Conservation (phyloP, 2,329 filamentous ascomycete genomes). For the Aspergillus pseudoviridinutans region DNA sequence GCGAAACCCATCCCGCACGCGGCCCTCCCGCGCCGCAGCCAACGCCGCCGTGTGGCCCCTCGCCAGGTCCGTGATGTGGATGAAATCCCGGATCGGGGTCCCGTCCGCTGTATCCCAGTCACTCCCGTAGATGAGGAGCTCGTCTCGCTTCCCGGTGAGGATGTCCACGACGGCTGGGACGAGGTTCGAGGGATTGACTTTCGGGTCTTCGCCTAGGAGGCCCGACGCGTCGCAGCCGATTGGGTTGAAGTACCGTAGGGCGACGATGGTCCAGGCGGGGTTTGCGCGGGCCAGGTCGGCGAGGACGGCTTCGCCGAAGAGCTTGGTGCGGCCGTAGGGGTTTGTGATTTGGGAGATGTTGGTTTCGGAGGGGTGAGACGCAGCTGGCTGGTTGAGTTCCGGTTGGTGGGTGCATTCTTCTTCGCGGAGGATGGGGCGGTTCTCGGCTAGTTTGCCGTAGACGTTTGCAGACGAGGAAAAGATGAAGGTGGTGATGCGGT, state of each 20-base stretch:
- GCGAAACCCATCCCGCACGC: conserved; percentile 38
- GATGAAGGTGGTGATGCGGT: conserved; percentile 62
- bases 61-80: conserved; percentile 63
- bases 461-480: conserved; percentile 67
- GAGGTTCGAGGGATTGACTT: conserved; percentile 59
- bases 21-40: conserved; percentile 31
- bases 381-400: conserved; percentile 35
- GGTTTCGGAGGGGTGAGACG: conserved; percentile 43
- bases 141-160: conserved; percentile 51
- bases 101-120: conserved; percentile 65
- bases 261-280: conserved; percentile 59
- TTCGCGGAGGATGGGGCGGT: conserved; percentile 51
- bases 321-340: conserved; percentile 64
- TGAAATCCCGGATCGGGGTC: conserved; percentile 64
- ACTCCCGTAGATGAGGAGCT: conserved; percentile 58
- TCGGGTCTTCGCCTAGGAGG: conserved; percentile 61
- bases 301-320: conserved; percentile 64
- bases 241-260: conserved; percentile 65
- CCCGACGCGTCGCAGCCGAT: conserved; percentile 63
- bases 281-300: conserved; percentile 59
- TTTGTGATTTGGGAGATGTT: conserved; percentile 51
- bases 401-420: conserved; percentile 53
- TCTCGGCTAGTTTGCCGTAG: conserved; percentile 55
- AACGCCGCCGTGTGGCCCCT: conserved; percentile 60
- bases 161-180: conserved; percentile 62